phyloP scores from a whole-genome alignment of 352 stramenopile species.

The Pythium diclinum region DNA sequence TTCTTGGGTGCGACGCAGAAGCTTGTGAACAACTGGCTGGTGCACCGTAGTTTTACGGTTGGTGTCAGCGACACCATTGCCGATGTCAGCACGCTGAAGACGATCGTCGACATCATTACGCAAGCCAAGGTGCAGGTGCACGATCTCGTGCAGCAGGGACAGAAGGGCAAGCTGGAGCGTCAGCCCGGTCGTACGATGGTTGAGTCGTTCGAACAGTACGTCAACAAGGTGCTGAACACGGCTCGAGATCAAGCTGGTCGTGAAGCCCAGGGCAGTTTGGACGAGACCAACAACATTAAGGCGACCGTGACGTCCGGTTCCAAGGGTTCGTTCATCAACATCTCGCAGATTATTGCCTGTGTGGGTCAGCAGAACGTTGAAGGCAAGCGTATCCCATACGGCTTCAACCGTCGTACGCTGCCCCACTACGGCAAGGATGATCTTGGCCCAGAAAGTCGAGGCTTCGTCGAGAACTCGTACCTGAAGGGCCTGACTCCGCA shows the following conservation, averaged over 20 bases:
- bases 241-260: constrained; percentile 81
- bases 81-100: constrained; percentile 96
- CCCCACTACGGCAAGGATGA: constrained; percentile 97
- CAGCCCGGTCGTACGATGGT: constrained; percentile 99
- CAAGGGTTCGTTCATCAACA: constrained; percentile 99
- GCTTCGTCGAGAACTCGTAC: constrained; percentile 99
- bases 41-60: constrained; percentile 98
- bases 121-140: constrained; percentile 95
- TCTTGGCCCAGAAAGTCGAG: constrained; percentile 96
- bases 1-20: constrained; percentile 95
- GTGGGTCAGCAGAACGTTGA: constrained; percentile 99
- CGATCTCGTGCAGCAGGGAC: constrained; percentile 95
- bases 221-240: constrained; percentile 96
- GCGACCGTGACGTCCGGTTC: constrained; percentile 98
- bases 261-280: constrained; percentile 82
- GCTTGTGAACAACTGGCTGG: constrained; percentile 98
- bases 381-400: constrained; percentile 97
- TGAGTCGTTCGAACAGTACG: constrained; percentile 97
- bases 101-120: constrained; percentile 98
- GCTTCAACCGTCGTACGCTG: constrained; percentile 94
- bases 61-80: constrained; percentile 98
- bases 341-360: constrained; percentile 99
- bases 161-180: constrained; percentile 96
- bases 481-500: constrained; percentile 92
- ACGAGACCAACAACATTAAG: constrained; percentile 99